Evolutionary conservation across 495 filamentous ascomycete species (phyloP).

Genomic region (Penicillium silybi): DNA sequence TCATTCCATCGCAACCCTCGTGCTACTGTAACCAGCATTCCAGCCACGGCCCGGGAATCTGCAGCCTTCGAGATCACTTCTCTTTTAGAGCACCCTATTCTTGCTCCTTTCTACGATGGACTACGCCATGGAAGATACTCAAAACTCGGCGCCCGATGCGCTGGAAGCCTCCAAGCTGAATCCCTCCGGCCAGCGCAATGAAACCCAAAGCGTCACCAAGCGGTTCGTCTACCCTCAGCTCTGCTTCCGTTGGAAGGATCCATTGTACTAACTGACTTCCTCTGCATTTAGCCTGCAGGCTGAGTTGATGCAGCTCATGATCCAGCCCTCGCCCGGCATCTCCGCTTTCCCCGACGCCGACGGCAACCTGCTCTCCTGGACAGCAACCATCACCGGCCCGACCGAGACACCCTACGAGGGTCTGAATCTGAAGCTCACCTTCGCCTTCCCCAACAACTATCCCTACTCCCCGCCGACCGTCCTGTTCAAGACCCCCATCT

Average conservation of each 20-base stretch:
- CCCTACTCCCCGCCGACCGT: conserved; percentile 92
- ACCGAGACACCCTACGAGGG: conserved; percentile 86
- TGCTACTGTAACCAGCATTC: conserved; percentile 30
- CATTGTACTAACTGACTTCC: conserved; percentile 4
- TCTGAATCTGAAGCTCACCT: conserved; percentile 88
- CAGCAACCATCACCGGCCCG: conserved; percentile 88
- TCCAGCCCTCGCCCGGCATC: conserved; percentile 84
- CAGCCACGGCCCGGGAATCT: conserved; percentile 16
- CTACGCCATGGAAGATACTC: conserved; percentile 65
- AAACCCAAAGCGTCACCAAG: conserved; percentile 74
- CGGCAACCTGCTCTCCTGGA: conserved; percentile 88
- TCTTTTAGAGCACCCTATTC: background rate
- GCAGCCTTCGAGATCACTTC: conserved; percentile 12
- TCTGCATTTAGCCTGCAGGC: conserved; percentile 70
- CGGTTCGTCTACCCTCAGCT: conserved; percentile 48
- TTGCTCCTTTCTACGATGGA: conserved; percentile 46
- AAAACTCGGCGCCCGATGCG: conserved; percentile 65
- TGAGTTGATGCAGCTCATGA: conserved; percentile 97
- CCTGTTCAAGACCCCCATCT: conserved; percentile 89
- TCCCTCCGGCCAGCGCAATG: conserved; percentile 50
- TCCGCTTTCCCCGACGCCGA: conserved; percentile 91
- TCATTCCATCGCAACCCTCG: conserved; percentile 42
- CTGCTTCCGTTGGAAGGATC: background rate
- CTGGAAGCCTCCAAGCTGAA: conserved; percentile 57
- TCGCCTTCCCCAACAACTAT: conserved; percentile 88